Conservation (phyloP, 116 monocot species). For the Iris pallida region DNA sequence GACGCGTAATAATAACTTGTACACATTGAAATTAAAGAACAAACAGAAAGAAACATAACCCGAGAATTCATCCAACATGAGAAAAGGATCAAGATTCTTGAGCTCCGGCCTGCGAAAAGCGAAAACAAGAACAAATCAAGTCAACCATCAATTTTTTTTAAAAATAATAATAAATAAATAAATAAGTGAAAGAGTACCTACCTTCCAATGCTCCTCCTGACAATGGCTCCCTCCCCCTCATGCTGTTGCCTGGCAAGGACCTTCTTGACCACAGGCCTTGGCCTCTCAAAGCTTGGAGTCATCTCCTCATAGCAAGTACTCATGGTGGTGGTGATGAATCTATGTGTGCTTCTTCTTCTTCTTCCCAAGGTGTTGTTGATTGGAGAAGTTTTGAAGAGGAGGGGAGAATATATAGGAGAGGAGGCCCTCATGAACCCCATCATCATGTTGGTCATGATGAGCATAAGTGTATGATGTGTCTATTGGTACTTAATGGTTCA, state of each 20-base stretch:
- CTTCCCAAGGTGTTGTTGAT: conserved; percentile 3
- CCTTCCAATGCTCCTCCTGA: conserved; percentile 84
- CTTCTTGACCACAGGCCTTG: conserved; percentile 57
- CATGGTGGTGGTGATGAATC: conserved; percentile 5
- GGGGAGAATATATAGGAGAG: conserved; percentile 33
- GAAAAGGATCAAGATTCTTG: conserved; percentile 83
- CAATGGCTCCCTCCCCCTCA: conserved; percentile 63
- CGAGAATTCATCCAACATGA: conserved; percentile 84
- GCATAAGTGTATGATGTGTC: not conserved
- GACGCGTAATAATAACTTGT: too few relatives aligned
- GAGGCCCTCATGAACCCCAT: not conserved
- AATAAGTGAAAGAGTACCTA: not conserved
- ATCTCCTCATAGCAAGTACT: conserved; percentile 18
- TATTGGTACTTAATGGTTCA: too few relatives aligned
- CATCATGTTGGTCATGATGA: conserved; percentile 23
- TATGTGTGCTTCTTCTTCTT: not conserved
- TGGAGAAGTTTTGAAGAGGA: conserved; percentile 11
- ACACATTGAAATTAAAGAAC: not conserved
- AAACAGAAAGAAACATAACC: conserved; percentile 27
- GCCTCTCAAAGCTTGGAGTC: conserved; percentile 23
- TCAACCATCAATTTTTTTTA: too few relatives aligned
- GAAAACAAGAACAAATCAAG: not conserved
- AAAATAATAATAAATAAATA: too few relatives aligned
- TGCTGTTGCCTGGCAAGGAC: conserved; percentile 48
- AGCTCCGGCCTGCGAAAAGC: conserved; percentile 54